A percentile compares a stretch with the other conserved stretches of the same genome.
phyloP scores from a whole-genome alignment of 805 yeast genomes.

The Millerozyma miso region DNA sequence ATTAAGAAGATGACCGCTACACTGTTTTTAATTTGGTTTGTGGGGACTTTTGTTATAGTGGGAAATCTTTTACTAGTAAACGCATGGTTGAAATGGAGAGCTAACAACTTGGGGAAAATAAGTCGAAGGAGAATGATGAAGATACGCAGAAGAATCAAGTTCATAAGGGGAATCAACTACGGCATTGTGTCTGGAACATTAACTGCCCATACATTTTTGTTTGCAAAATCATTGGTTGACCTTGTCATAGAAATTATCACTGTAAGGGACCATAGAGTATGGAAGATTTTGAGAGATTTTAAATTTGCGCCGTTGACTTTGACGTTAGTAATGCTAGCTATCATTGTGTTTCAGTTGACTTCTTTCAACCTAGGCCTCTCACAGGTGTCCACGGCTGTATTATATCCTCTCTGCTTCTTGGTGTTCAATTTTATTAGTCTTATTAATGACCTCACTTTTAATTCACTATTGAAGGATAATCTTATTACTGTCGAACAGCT shows the following conservation, averaged over 20 bases:
- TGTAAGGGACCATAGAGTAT: slow-evolving; percentile 19
- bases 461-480: slow-evolving; percentile 52
- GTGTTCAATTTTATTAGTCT: slow-evolving; percentile 67
- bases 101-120: slow-evolving; percentile 4
- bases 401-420: slow-evolving; percentile 84
- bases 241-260: slow-evolving; percentile 47
- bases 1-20: slow-evolving; percentile 20
- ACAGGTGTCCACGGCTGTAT: slow-evolving; percentile 65
- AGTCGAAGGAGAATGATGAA: slow-evolving; percentile 7
- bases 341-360: slow-evolving; percentile 69
- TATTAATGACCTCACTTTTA: slow-evolving; percentile 46
- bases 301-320: slow-evolving; percentile 39
- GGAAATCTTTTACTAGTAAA: slow-evolving; percentile 21
- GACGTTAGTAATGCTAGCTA: slow-evolving; percentile 48
- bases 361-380: slow-evolving; percentile 72
- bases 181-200: slow-evolving; percentile 72
- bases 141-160: slow-evolving; percentile 13
- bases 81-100: slow-evolving; percentile 14
- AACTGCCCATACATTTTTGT: slow-evolving; percentile 78
- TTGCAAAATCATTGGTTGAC: slow-evolving; percentile 83
- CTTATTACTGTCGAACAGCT: slow-evolving; percentile 46
- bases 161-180: slow-evolving; percentile 54
- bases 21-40: slow-evolving; percentile 58
- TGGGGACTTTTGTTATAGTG: slow-evolving; percentile 28
- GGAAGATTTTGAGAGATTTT: slow-evolving; percentile 10